Base-by-base conservation (phyloP, 441 rosid species). In the Kokia cookei region DNA sequence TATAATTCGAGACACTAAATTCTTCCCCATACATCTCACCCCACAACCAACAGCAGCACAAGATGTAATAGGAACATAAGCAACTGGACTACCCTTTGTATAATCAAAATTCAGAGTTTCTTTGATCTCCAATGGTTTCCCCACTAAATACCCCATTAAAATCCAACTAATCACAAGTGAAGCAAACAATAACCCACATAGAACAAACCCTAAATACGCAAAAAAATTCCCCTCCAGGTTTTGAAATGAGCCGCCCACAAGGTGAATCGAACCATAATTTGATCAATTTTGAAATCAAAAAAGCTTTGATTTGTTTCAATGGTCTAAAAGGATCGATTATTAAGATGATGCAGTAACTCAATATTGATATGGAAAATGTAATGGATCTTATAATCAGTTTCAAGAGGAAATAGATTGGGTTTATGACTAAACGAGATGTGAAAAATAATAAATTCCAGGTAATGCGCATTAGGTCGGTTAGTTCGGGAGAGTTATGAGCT, bases 21-120 rank as follows among this genome's bases (percentile, higher is more conserved):
- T 80, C 77, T 26, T 77, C 73, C 43, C 13, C 74, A 77, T 73
- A 75, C 88, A 85, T 65, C 81, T 83, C 59, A 64, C 78, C 66
- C 81, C 88, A 75, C 89, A 86, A n/a, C 68, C 83, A 73, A 71
- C 84, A 51, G 82, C 81, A 75, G 53, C 79, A 77, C 97, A 88
- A 2, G 92, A 83, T 13, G 75, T 75, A 75, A 93, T 51, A 0
- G 94, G 90, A 74, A 91, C 84, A 78, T 57, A 87, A 0, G 96
- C 90, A 40, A 83, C 93, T 0, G 98, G 97, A 74, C 87, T 85
- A 40, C 78, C 82, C 84, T 87, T 84, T 0, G 96, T 87, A 59
- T 87, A 95, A 78, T 95, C 98, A 62, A 95, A 93, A 79, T 83
- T 85, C 89, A 95, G 80, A 0, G 15, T 76, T 53, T 89, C 86